Evolutionary conservation across 345 rosid species (phyloP).

Genomic region (Euclidium syriacum): DNA sequence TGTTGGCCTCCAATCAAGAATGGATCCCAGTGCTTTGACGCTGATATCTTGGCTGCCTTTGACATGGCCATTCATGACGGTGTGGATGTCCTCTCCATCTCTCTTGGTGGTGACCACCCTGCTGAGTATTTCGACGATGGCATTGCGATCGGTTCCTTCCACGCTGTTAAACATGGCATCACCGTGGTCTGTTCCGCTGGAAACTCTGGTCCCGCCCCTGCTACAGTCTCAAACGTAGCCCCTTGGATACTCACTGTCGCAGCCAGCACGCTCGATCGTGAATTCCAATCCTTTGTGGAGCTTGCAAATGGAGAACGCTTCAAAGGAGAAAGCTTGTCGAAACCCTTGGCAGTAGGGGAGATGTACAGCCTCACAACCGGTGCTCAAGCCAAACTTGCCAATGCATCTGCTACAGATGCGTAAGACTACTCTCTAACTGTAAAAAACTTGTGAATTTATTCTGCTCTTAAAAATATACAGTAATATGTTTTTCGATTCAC

Average conservation of each 20-base stretch:
- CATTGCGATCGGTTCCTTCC: slow-evolving; percentile 13
- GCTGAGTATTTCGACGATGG: background rate
- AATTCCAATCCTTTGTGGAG: slow-evolving; percentile 34
- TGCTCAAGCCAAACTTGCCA: slow-evolving; percentile 25
- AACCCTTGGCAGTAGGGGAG: slow-evolving; percentile 27
- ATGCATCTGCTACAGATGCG: slow-evolving; percentile 33
- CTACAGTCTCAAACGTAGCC: slow-evolving; percentile 40
- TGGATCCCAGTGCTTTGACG: slow-evolving; percentile 27
- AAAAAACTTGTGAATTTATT: background rate
- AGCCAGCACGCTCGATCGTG: slow-evolving; percentile 54
- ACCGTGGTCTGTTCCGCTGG: slow-evolving; percentile 23
- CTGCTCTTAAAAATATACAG: background rate
- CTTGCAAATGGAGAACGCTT: slow-evolving; percentile 37
- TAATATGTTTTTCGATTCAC: too few relatives aligned
- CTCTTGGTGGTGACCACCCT: slow-evolving; percentile 21
- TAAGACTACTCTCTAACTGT: slow-evolving; percentile 18
- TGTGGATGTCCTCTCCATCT: slow-evolving; percentile 37
- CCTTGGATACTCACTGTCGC: slow-evolving; percentile 65
- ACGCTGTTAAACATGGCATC: slow-evolving; percentile 10
- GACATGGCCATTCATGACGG: slow-evolving; percentile 40
- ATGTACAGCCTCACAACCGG: slow-evolving; percentile 38
- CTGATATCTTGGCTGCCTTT: slow-evolving; percentile 35
- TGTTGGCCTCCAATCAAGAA: slow-evolving; percentile 33
- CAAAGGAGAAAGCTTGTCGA: slow-evolving; percentile 43
- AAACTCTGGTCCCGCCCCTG: slow-evolving; percentile 40